A percentile compares a stretch with the other conserved stretches of the same genome.
phyloP scores from a whole-genome alignment of 225 moss, liverwort and hornwort species.

The Takakia lepidozioides region DNA sequence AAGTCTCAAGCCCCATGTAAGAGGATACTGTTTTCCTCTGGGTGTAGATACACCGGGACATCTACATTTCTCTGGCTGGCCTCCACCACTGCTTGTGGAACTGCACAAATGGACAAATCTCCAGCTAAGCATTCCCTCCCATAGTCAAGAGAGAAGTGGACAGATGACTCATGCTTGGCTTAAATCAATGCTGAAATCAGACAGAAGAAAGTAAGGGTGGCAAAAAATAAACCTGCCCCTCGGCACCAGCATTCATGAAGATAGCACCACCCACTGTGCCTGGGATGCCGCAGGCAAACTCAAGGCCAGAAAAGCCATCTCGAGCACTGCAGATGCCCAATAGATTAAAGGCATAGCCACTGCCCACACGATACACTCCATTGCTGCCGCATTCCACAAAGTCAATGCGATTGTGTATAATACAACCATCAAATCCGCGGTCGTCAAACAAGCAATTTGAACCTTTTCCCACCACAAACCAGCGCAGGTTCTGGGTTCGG shows the following conservation, averaged over 20 bases:
- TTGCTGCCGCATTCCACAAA: constrained; percentile 38
- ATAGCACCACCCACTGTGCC: constrained; percentile 93
- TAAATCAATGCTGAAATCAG: no score
- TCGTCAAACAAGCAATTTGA: constrained; percentile 96
- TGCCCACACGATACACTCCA: constrained; percentile 70
- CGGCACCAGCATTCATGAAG: constrained; percentile 89
- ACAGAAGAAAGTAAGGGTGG: no score
- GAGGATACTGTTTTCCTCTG: no score
- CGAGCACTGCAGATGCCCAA: constrained; percentile 66
- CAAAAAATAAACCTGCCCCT: constrained; percentile 81
- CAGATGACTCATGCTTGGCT: no score
- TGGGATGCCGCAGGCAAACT: constrained; percentile 80
- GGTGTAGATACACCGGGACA: no score
- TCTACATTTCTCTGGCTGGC: no score
- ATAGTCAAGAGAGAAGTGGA: no score
- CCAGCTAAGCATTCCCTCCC: no score
- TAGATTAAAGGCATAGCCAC: constrained; percentile 70
- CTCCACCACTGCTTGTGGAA: no score
- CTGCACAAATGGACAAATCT: no score
- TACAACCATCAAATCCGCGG: constrained; percentile 77
- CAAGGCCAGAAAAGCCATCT: constrained; percentile 75
- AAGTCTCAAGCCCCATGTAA: no score
- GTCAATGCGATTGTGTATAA: constrained; percentile 66
- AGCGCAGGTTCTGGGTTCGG: constrained; percentile 22
- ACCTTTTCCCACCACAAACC: constrained; percentile 89